A percentile compares a stretch with the other conserved stretches of the same genome.
Conservation (phyloP, 2,329 filamentous ascomycete species). For the Laburnicola sp. region DNA sequence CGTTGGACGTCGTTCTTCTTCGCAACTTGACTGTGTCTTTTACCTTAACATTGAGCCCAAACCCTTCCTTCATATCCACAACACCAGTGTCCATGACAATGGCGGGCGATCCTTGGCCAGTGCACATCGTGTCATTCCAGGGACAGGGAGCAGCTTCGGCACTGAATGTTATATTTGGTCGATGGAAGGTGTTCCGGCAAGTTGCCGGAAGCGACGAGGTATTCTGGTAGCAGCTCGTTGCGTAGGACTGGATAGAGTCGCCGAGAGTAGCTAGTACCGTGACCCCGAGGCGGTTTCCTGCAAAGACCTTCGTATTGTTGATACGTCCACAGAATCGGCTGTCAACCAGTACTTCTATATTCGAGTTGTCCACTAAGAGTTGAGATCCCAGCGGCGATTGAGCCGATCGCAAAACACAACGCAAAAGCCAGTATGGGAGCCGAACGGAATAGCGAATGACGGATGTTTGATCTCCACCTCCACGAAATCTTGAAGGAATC, state of each 20-base stretch:
- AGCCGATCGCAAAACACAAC: constrained; percentile 8
- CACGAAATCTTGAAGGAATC: constrained; percentile 18
- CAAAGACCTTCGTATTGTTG: background rate
- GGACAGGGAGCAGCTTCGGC: constrained; percentile 4
- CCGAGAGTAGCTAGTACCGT: background rate
- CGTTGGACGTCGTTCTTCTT: constrained; percentile 12
- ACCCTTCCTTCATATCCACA: constrained; percentile 11
- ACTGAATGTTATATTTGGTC: constrained; percentile 5
- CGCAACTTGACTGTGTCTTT: constrained; percentile 11
- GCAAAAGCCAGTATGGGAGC: constrained; percentile 2
- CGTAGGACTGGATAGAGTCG: constrained; percentile 7
- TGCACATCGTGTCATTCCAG: constrained; percentile 12
- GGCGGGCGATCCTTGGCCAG: constrained; percentile 1
- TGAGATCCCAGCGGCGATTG: constrained; percentile 11
- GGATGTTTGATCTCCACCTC: constrained; percentile 9
- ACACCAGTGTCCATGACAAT: constrained; percentile 20
- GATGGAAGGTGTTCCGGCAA: constrained; percentile 9
- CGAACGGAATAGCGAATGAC: background rate
- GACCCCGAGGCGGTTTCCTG: background rate
- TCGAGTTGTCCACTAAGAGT: constrained; percentile 11
- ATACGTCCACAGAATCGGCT: constrained; percentile 13
- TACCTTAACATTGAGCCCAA: constrained; percentile 12
- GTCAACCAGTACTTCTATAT: constrained; percentile 15
- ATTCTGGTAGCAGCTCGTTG: constrained; percentile 9
- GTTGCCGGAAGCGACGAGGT: constrained; percentile 1